A percentile compares a stretch with the other conserved stretches of the same genome.
phyloP scores from a whole-genome alignment of 345 rosid genomes.

The Camelina sativa region DNA sequence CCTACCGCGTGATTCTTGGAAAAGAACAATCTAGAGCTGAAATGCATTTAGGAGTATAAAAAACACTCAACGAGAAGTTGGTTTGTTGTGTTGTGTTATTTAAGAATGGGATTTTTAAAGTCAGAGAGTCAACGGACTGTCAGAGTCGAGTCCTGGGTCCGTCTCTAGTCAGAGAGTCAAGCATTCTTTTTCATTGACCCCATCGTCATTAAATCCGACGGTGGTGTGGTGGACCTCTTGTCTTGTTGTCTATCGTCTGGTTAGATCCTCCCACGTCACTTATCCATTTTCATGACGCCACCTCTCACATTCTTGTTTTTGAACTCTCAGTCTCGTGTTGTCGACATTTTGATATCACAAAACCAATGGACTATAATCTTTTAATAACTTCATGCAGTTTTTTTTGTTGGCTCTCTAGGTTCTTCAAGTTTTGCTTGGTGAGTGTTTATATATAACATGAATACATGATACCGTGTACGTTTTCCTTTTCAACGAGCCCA shows the following conservation, averaged over 20 bases:
- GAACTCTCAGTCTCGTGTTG: neutral
- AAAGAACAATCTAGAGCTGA: neutral
- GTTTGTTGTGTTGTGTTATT: slow-evolving; percentile 12
- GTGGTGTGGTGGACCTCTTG: slow-evolving; percentile 60
- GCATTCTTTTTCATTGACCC: slow-evolving; percentile 37
- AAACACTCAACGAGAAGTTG: neutral
- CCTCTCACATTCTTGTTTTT: slow-evolving; percentile 7
- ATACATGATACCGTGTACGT: neutral
- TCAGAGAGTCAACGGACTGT: slow-evolving; percentile 64
- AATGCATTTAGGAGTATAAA: neutral
- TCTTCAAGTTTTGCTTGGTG: neutral
- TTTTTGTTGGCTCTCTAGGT: too few relatives aligned
- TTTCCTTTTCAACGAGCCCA: too few relatives aligned
- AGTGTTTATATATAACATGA: neutral
- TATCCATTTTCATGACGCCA: slow-evolving; percentile 25
- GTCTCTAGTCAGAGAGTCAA: slow-evolving; percentile 64
- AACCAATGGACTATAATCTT: neutral
- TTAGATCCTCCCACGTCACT: slow-evolving; percentile 31
- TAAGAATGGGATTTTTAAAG: slow-evolving; percentile 21
- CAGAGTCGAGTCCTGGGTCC: slow-evolving; percentile 46
- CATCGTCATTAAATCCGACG: slow-evolving; percentile 55
- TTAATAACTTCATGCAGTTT: too few relatives aligned
- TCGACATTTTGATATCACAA: neutral
- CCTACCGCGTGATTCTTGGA: slow-evolving; percentile 35
- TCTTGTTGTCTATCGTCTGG: slow-evolving; percentile 35